phyloP scores from a whole-genome alignment of 2,329 filamentous ascomycete species.

The Leptographium lundbergii region DNA sequence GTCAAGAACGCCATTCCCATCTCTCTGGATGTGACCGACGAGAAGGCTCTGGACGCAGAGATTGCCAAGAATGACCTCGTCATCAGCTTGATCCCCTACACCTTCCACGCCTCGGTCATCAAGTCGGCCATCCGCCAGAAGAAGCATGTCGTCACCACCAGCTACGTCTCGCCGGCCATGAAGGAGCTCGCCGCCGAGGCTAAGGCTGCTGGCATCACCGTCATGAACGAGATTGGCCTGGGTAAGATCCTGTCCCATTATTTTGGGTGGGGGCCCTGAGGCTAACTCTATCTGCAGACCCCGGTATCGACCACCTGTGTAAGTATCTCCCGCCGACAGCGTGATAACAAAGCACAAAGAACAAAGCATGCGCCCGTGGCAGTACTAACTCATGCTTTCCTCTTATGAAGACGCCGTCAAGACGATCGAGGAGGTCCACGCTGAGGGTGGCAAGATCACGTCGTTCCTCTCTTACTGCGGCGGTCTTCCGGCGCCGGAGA shows the following conservation, averaged over 20 bases:
- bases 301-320: constrained; percentile 57
- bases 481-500: constrained; percentile 58
- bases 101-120: constrained; percentile 77
- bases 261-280: background rate
- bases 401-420: constrained; percentile 56
- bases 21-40: constrained; percentile 72
- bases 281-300: constrained; percentile 28
- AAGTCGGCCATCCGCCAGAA: constrained; percentile 85
- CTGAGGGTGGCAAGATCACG: constrained; percentile 70
- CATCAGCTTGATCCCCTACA: constrained; percentile 83
- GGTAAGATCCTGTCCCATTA: constrained; percentile 5
- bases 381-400: background rate
- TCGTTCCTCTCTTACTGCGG: constrained; percentile 79
- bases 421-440: constrained; percentile 80
- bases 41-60: constrained; percentile 63
- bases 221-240: constrained; percentile 92
- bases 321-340: constrained; percentile 3
- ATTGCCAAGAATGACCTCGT: constrained; percentile 69
- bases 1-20: constrained; percentile 64
- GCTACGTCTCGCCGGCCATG: constrained; percentile 89
- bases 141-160: constrained; percentile 94
- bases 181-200: constrained; percentile 68
- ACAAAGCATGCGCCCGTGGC: background rate
- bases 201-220: constrained; percentile 87
- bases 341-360: background rate